Conservation (phyloP, 1,284 basidiomycete species). For the Sutorius eximius region DNA sequence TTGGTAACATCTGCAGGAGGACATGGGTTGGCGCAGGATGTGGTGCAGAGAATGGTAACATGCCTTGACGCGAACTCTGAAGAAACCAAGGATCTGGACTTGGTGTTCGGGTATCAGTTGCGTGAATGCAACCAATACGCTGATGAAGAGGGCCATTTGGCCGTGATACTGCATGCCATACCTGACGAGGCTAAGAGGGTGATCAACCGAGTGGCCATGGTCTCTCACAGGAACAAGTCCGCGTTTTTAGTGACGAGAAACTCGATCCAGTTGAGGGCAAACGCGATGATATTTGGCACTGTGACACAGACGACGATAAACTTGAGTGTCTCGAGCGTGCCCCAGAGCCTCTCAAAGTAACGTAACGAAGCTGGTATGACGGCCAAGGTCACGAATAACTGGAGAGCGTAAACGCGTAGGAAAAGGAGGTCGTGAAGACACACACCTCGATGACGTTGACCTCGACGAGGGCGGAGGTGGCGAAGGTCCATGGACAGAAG, state of each 20-base stretch:
- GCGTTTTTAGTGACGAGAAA: conserved; percentile 65
- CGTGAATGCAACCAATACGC: conserved; percentile 92
- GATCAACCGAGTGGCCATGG: conserved; percentile 10
- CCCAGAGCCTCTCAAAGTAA: conserved; percentile 95
- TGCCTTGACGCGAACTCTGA: conserved; percentile 91
- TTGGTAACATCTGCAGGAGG: conserved; percentile 75
- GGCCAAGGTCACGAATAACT: conserved; percentile 80
- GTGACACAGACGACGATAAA: conserved; percentile 82
- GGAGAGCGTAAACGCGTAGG: conserved; percentile 19
- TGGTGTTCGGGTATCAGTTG: conserved; percentile 98
- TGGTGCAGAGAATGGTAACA: conserved; percentile 13
- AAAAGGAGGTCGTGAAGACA: conserved; percentile 14
- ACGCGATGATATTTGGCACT: conserved; percentile 85
- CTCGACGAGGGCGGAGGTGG: conserved; percentile 88
- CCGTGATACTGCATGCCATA: conserved; percentile 91
- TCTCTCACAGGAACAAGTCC: conserved; percentile 71
- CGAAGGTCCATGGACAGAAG: conserved; percentile 91
- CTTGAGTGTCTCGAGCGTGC: conserved; percentile 80
- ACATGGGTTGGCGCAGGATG: conserved; percentile 5
- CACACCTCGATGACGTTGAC: conserved; percentile 80
- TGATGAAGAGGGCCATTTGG: conserved; percentile 88
- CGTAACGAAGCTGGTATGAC: conserved; percentile 81
- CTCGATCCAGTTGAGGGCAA: conserved; percentile 82
- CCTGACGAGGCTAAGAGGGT: conserved; percentile 41
- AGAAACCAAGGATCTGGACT: conserved; percentile 85